phyloP scores from a whole-genome alignment of 768 basidiomycete species.

The Leccinum subgranulosum region DNA sequence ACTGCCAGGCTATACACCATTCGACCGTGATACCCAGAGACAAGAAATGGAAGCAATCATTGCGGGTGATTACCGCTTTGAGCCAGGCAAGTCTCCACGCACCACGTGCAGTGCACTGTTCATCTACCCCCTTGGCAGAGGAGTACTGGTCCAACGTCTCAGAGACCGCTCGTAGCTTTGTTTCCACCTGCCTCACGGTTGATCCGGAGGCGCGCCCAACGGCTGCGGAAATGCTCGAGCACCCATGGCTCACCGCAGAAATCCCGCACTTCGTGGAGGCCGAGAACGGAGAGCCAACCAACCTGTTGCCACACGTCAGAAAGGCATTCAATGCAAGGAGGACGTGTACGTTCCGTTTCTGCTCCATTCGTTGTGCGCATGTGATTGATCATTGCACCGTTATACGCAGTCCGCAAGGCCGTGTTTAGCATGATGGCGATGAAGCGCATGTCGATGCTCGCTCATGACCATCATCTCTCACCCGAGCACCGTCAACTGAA shows the following conservation, averaged over 20 bases:
- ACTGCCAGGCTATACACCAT: conserved; percentile 82
- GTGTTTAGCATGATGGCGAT: conserved; percentile 85
- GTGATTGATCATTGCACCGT: conserved; percentile 1
- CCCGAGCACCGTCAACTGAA: conserved; percentile 49
- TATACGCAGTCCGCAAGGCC: conserved; percentile 74
- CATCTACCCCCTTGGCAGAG: conserved; percentile 32
- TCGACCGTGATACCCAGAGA: conserved; percentile 85
- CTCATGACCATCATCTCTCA: conserved; percentile 32
- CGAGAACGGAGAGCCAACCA: conserved; percentile 54
- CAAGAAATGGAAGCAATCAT: conserved; percentile 97
- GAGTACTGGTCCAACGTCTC: conserved; percentile 91
- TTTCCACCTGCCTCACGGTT: conserved; percentile 76
- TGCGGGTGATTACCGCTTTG: conserved; percentile 88
- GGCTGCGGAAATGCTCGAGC: conserved; percentile 66
- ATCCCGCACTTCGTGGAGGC: conserved; percentile 67
- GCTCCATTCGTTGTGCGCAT: background rate
- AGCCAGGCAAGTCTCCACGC: conserved; percentile 44
- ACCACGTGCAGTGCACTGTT: background rate
- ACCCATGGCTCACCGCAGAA: conserved; percentile 63
- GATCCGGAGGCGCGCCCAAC: conserved; percentile 82
- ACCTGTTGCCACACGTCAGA: conserved; percentile 87
- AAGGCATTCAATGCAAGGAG: conserved; percentile 86
- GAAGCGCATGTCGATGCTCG: conserved; percentile 67
- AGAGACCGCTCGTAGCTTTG: conserved; percentile 79
- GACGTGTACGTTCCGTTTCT: conserved; percentile 57